phyloP scores from a whole-genome alignment of 495 filamentous ascomycete genomes.

The Podospora bellae-mahoneyi region DNA sequence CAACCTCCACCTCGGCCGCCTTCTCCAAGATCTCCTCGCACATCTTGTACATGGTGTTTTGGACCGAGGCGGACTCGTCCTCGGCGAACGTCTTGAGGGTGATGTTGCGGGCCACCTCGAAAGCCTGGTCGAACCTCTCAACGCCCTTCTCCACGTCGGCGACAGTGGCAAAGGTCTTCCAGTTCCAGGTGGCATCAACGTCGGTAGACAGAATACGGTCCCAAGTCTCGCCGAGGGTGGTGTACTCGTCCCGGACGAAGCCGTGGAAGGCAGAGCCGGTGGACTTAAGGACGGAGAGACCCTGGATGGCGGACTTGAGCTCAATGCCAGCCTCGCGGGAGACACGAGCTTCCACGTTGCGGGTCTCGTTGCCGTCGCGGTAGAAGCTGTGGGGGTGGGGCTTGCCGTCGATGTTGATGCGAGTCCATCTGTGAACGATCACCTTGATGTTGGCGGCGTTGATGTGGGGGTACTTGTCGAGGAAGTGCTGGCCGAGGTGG shows the following conservation, averaged over 20 bases:
- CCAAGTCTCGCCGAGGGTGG: slow-evolving; percentile 82
- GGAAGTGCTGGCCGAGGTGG: slow-evolving; percentile 80
- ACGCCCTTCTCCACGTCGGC: slow-evolving; percentile 62
- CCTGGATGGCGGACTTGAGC: slow-evolving; percentile 66
- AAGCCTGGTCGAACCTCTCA: slow-evolving; percentile 72
- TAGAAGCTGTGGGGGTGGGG: slow-evolving; percentile 96
- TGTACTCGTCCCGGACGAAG: slow-evolving; percentile 89
- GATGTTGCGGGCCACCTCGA: slow-evolving; percentile 69
- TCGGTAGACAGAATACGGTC: slow-evolving; percentile 94
- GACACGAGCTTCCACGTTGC: slow-evolving; percentile 64
- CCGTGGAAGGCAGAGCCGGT: slow-evolving; percentile 96
- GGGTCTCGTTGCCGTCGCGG: slow-evolving; percentile 83
- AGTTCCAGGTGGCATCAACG: slow-evolving; percentile 80
- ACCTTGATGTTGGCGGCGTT: slow-evolving; percentile 74
- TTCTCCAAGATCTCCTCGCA: slow-evolving; percentile 76
- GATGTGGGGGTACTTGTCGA: slow-evolving; percentile 85
- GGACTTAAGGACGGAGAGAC: slow-evolving; percentile 88
- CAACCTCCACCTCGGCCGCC: slow-evolving; percentile 65
- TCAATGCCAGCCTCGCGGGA: slow-evolving; percentile 58
- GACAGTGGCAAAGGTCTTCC: slow-evolving; percentile 67
- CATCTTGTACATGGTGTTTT: slow-evolving; percentile 99
- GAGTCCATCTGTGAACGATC: slow-evolving; percentile 84
- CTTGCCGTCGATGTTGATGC: slow-evolving; percentile 80
- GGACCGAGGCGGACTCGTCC: slow-evolving; percentile 87
- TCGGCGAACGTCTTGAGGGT: slow-evolving; percentile 90